These are phyloP conservation scores for Ascodesmis nigricans DNA, from an alignment of 495 filamentous ascomycete species.

Conservation along the genomic window DNA sequence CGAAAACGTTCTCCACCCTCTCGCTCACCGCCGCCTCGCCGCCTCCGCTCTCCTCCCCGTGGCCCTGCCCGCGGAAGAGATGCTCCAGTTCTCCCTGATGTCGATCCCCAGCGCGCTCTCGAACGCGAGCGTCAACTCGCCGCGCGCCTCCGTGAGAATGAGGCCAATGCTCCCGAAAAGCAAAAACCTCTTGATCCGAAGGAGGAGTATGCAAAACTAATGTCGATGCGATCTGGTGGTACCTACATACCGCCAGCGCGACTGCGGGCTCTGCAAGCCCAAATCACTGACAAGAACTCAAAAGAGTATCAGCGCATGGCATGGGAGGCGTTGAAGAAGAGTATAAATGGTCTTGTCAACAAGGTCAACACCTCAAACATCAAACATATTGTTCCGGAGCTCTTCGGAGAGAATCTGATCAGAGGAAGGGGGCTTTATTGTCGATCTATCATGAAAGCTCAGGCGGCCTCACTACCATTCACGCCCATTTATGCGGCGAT, in stretches of 20 bases:
- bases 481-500: conserved; percentile 87
- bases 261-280: conserved; percentile 75
- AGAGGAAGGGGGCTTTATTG: conserved; percentile 83
- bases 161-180: conserved; percentile 46
- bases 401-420: conserved; percentile 85
- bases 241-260: conserved; percentile 88
- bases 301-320: conserved; percentile 99
- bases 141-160: conserved; percentile 35
- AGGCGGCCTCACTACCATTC: conserved; percentile 88
- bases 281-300: conserved; percentile 85
- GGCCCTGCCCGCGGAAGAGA: conserved; percentile 21
- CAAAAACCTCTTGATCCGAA: conserved; percentile 51
- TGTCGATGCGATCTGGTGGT: conserved; percentile 78
- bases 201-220: conserved; percentile 73
- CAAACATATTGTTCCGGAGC: conserved; percentile 85
- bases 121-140: conserved; percentile 41
- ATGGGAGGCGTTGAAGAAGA: conserved; percentile 97
- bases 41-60: conserved; percentile 35
- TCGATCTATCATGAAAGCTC: conserved; percentile 89
- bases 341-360: conserved; percentile 95
- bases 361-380: conserved; percentile 96
- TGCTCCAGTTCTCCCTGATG: conserved; percentile 24
- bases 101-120: conserved; percentile 34
- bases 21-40: conserved; percentile 40
- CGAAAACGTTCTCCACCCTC: conserved; percentile 42